Percentiles rank a stretch among this genome's conserved stretches.
Conservation (phyloP, 2,329 filamentous ascomycete genomes). For the Cephalotrichum gorgonifer region DNA sequence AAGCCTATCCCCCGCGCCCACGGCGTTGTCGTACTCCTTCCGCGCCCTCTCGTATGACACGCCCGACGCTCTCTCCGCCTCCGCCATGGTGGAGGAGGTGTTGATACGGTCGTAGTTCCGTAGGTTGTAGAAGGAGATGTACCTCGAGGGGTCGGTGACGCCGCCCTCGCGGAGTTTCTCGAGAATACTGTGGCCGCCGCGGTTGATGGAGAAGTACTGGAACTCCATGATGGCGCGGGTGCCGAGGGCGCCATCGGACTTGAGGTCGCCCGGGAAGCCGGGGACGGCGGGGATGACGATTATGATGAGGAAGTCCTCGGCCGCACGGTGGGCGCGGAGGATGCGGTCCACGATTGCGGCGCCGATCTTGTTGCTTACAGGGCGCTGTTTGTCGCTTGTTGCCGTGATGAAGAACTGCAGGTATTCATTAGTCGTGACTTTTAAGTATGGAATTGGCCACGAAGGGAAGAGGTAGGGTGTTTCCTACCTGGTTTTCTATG, state of each 20-base stretch:
- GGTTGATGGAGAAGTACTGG: slow-evolving; percentile 71
- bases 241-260: slow-evolving; percentile 60
- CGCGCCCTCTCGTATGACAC: slow-evolving; percentile 59
- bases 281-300: slow-evolving; percentile 72
- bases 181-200: slow-evolving; percentile 68
- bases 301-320: slow-evolving; percentile 63
- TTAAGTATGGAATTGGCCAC: not conserved
- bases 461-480: not conserved
- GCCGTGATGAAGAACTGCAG: slow-evolving; percentile 76
- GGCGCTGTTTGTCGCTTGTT: slow-evolving; percentile 57
- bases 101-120: slow-evolving; percentile 80
- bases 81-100: slow-evolving; percentile 48
- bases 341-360: slow-evolving; percentile 71
- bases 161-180: slow-evolving; percentile 60
- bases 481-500: slow-evolving; percentile 60
- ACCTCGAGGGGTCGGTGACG: slow-evolving; percentile 55
- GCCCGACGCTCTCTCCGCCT: slow-evolving; percentile 51
- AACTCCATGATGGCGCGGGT: slow-evolving; percentile 84
- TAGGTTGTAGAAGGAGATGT: slow-evolving; percentile 79
- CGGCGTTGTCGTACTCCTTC: slow-evolving; percentile 49
- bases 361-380: slow-evolving; percentile 69
- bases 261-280: slow-evolving; percentile 72
- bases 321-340: slow-evolving; percentile 54
- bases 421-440: not conserved
- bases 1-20: slow-evolving; percentile 32